A percentile compares a stretch with the other conserved stretches of the same genome.
Conservation (phyloP, 2,329 filamentous ascomycete genomes). For the Cephalotrichum gorgonifer region DNA sequence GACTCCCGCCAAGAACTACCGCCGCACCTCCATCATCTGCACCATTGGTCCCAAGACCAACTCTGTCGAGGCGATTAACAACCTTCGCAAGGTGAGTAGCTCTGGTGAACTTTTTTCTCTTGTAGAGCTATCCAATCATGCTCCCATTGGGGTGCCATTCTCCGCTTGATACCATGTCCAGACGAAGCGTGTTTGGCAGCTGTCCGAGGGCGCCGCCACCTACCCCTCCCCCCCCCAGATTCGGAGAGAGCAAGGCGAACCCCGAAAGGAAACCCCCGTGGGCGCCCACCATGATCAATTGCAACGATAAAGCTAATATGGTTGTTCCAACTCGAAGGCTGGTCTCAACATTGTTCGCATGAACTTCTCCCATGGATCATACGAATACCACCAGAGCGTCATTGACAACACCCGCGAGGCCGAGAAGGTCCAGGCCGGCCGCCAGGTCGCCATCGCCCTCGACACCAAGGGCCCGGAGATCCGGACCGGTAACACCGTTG, state of each 20-base stretch:
- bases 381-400: constrained; percentile 97
- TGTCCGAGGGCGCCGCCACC: neutral
- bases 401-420: constrained; percentile 91
- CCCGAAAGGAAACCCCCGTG: no score
- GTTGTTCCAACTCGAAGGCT: constrained; percentile 26
- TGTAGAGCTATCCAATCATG: neutral
- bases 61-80: constrained; percentile 93
- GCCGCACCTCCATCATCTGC: constrained; percentile 95
- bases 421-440: constrained; percentile 65
- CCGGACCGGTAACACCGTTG: constrained; percentile 58
- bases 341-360: constrained; percentile 98
- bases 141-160: neutral
- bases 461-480: constrained; percentile 58
- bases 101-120: neutral
- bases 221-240: no score
- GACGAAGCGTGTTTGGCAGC: neutral
- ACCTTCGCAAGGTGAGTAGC: constrained; percentile 57
- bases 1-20: constrained; percentile 78
- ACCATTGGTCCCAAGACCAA: constrained; percentile 99
- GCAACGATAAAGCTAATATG: no score
- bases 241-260: no score
- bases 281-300: no score
- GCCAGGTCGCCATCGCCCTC: constrained; percentile 90
- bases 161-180: neutral
- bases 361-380: constrained; percentile 81